Conservation (phyloP, 768 basidiomycete species). For the Rubroboletus satanas region DNA sequence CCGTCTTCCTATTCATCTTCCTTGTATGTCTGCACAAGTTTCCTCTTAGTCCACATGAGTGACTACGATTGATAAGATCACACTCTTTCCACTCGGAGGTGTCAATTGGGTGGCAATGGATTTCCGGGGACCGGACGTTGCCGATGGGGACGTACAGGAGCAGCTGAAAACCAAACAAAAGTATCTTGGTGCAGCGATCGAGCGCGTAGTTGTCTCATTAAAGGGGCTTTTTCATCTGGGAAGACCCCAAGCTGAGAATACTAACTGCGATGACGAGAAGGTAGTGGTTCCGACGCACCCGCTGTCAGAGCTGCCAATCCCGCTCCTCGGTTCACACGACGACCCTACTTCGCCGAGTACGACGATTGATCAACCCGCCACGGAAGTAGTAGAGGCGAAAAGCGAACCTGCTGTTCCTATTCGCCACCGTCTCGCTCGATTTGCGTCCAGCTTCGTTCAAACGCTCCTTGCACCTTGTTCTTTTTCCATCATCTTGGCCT, state of each 20-base stretch:
- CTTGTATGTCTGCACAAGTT: slow-evolving; percentile 36
- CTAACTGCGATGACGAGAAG: slow-evolving; percentile 10
- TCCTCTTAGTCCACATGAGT: not conserved
- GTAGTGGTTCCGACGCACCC: not conserved
- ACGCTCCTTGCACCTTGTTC: slow-evolving; percentile 47
- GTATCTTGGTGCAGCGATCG: slow-evolving; percentile 12
- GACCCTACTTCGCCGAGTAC: not conserved
- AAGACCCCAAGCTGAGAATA: not conserved
- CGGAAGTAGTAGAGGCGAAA: not conserved
- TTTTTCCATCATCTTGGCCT: slow-evolving; percentile 48
- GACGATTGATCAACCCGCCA: slow-evolving; percentile 5
- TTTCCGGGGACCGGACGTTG: slow-evolving; percentile 60
- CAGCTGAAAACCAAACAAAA: slow-evolving; percentile 38
- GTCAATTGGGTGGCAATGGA: slow-evolving; percentile 55
- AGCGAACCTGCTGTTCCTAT: not conserved
- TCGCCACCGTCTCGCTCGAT: slow-evolving; percentile 7
- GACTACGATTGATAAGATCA: slow-evolving; percentile 38
- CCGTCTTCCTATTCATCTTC: slow-evolving; percentile 58
- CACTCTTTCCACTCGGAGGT: slow-evolving; percentile 63
- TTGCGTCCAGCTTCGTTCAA: slow-evolving; percentile 26
- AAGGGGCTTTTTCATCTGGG: not conserved
- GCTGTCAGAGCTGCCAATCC: not conserved
- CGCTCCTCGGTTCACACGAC: not conserved
- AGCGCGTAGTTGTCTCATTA: slow-evolving; percentile 3
- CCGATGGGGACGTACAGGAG: slow-evolving; percentile 52